phyloP scores from a whole-genome alignment of 768 basidiomycete genomes.

The Hypholoma sublateritium region DNA sequence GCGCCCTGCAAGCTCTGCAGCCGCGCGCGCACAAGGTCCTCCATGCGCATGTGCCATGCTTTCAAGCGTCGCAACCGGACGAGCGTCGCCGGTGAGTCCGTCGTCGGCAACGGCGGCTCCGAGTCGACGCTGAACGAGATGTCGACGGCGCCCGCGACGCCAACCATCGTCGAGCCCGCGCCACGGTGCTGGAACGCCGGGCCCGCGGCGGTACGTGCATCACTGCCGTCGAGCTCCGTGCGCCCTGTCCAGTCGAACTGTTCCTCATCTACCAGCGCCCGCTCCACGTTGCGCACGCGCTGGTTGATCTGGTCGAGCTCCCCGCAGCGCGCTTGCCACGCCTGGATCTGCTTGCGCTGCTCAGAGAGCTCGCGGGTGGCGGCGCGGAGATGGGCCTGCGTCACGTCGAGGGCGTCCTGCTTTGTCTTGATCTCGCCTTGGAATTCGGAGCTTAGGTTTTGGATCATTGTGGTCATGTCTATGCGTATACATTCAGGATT shows the following conservation, averaged over 20 bases:
- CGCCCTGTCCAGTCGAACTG: slow-evolving; percentile 90
- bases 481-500: neutral
- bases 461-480: slow-evolving; percentile 89
- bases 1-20: slow-evolving; percentile 73
- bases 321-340: slow-evolving; percentile 69
- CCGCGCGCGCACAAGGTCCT: slow-evolving; percentile 69
- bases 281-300: slow-evolving; percentile 81
- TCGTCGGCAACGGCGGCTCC: slow-evolving; percentile 69
- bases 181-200: slow-evolving; percentile 76
- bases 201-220: slow-evolving; percentile 42
- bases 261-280: slow-evolving; percentile 76
- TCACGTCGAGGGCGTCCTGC: slow-evolving; percentile 84
- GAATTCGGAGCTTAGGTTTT: slow-evolving; percentile 76
- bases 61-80: slow-evolving; percentile 74
- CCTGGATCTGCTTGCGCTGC: slow-evolving; percentile 81
- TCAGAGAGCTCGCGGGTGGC: slow-evolving; percentile 91
- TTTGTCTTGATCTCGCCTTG: slow-evolving; percentile 81
- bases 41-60: slow-evolving; percentile 81
- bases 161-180: slow-evolving; percentile 62
- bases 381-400: slow-evolving; percentile 82
- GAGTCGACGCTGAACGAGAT: slow-evolving; percentile 63
- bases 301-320: slow-evolving; percentile 84
- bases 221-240: slow-evolving; percentile 40
- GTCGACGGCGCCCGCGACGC: slow-evolving; percentile 64
- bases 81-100: slow-evolving; percentile 58